Evolutionary conservation across 257 asterid species (phyloP), one percentile per base, ranked within the genome.

Genomic region (Penstemon davidsonii): DNA sequence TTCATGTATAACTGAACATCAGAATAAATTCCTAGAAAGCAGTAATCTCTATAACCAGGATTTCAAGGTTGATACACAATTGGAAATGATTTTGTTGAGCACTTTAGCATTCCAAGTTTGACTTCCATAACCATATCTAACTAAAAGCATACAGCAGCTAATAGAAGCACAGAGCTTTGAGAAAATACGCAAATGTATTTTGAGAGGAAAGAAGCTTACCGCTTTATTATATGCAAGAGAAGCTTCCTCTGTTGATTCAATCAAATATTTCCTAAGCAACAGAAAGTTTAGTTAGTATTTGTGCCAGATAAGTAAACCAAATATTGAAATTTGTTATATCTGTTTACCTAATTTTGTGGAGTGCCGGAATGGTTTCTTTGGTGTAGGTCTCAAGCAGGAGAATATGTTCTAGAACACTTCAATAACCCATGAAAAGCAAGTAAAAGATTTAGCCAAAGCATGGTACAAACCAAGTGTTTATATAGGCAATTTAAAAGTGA

Each of bases 171-270:
- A 18, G 36, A 46, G n/a, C 9, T 25, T 49, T 59, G 57, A 64
- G 41, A 58, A 76, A 58, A 67, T 43, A 43, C 53, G 43, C 19
- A 62, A 9, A 54, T 2, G 33, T 25, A 25, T 25, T 25, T 25
- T 66, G 60, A 58, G 36, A 57, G 57, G 69, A 54, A 74, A 64
- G 75, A 80, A 75, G 40, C 73, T 46, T 87, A 88, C 99, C 73
- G 96, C 99, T 91, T 91, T 94, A 77, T 91, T 91, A 69, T 94
- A 91, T 55, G 99, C 96, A 77, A 91, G 93, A 39, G 95, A 91
- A 77, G 97, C 96, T 76, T 94, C 97, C 74, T 94, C 99, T 9
- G 96, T 87, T 61, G 99, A 86, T 68, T 94, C 99, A 66, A 87
- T 83, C 85, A 94, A 76, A 81, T 83, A 87, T 75, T 94, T 88